Evolutionary conservation across 2,329 filamentous ascomycete species (phyloP), one percentile per base, ranked within the genome.

Genomic region (Byssoonygena ceratinophila): DNA sequence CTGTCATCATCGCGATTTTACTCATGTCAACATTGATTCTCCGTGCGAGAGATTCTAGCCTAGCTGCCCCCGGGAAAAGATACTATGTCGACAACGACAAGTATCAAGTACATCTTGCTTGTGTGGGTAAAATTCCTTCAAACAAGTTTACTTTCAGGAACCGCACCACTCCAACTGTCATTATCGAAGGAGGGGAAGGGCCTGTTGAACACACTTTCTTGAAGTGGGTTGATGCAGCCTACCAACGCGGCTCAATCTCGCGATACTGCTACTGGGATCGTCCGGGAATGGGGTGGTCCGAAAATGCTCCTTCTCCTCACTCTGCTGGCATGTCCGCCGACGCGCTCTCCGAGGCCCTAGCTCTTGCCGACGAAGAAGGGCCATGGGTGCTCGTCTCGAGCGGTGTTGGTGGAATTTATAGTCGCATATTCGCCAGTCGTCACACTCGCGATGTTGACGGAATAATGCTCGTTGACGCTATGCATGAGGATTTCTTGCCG

Each of bases 231-330:
- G 81, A 89, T 54, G 76, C 82, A 52, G 82, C 85, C 1, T 74
- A 89, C 58, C 75, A 81, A 58, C 92, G 92, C 61, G 87, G 87
- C 36, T 86, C 84, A 43, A 92, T 98, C 60, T 74, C 76, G 52
- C 82, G 91, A 55, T 97, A 94, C 72, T 98, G 92, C 75, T 96
- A 95, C 68, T 90, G 87, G 65, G 92, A 98, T 66, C 84, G 92
- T 20, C 92, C 92, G 0, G 92, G 92, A 1, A 79, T 91, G 52
- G 91, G 79, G 5, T 95, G 88, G 83, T 81, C 81, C 44, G 92
- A 98, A 68, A 91, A 92, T 52, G 89, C 91, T 0, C 92, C 92
- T 1, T 96, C 90, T 4, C 92, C 92, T 0, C 83, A 95, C 61
- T 94, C 87, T 4, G 91, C 88, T 3, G 89, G 90, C 40, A 95